These are phyloP conservation scores for Aspergillus pseudoglaucus DNA, from an alignment of 2,329 filamentous ascomycete genomes.

Conservation along the genomic window DNA sequence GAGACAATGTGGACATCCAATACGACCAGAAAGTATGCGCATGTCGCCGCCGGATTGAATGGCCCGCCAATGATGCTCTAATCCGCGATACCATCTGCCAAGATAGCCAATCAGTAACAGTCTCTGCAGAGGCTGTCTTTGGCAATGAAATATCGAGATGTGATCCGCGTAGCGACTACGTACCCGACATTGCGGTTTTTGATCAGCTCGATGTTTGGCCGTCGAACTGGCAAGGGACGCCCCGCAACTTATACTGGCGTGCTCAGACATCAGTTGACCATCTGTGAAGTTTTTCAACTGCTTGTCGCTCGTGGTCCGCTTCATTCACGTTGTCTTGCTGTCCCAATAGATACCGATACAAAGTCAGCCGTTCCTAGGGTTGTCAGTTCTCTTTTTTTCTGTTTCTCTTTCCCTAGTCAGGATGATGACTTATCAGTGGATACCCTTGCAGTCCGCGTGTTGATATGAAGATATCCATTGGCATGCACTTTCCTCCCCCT, in stretches of 20 bases:
- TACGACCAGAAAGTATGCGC: not conserved
- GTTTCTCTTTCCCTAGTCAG: not conserved
- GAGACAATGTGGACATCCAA: not conserved
- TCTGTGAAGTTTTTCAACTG: not conserved
- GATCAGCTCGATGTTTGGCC: not conserved
- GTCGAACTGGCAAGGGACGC: not conserved
- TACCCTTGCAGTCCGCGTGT: not conserved
- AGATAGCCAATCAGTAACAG: not conserved
- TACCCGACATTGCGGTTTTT: not conserved
- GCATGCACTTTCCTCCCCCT: not conserved
- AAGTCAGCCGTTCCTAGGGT: not conserved
- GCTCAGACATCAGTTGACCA: not conserved
- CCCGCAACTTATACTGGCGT: not conserved
- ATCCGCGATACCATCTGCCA: not conserved
- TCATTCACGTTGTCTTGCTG: not conserved
- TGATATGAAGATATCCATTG: not conserved
- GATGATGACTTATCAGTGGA: not conserved
- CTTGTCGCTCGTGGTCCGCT: not conserved
- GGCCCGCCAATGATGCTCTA: not conserved
- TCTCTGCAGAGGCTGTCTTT: not conserved
- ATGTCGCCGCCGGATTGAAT: not conserved
- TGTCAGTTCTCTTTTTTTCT: not conserved
- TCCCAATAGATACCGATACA: not conserved
- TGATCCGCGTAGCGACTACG: not conserved
- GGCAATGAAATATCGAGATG: not conserved